phyloP scores from a whole-genome alignment of 495 filamentous ascomycete species.

The Zalerion maritima region DNA sequence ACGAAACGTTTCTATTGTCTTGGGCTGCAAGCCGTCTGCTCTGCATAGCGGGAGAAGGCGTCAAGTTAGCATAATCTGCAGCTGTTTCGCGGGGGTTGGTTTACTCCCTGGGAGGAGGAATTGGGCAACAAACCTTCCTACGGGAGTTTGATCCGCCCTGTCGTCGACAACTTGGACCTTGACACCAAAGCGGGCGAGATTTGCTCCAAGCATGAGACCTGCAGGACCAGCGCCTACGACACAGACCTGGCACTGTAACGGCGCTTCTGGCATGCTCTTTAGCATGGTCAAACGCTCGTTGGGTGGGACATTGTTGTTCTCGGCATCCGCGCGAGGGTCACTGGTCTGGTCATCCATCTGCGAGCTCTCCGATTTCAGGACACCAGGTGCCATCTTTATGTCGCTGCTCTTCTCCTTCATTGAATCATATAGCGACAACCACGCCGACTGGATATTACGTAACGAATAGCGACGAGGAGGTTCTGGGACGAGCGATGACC shows the following conservation, averaged over 20 bases:
- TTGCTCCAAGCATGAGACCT: slow-evolving; percentile 54
- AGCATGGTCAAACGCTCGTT: slow-evolving; percentile 21
- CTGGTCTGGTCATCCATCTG: neutral
- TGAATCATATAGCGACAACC: too few relatives aligned
- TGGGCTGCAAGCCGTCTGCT: slow-evolving; percentile 59
- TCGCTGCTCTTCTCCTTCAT: too few relatives aligned
- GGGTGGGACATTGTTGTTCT: slow-evolving; percentile 9
- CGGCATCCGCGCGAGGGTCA: slow-evolving; percentile 9
- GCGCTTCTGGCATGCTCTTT: slow-evolving; percentile 21
- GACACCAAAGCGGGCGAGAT: slow-evolving; percentile 51
- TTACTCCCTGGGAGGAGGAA: neutral
- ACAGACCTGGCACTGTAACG: slow-evolving; percentile 29
- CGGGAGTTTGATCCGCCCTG: slow-evolving; percentile 42
- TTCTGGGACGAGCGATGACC: too few relatives aligned
- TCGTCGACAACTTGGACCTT: slow-evolving; percentile 48
- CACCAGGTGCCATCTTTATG: too few relatives aligned
- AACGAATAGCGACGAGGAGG: too few relatives aligned
- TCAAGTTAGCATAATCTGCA: slow-evolving; percentile 2
- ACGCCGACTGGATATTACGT: too few relatives aligned
- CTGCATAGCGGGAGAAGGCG: slow-evolving; percentile 9
- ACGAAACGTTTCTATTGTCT: slow-evolving; percentile 49
- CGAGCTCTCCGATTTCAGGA: neutral
- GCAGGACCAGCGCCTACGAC: slow-evolving; percentile 58
- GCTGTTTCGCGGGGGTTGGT: too few relatives aligned
- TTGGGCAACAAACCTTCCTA: slow-evolving; percentile 30